Evolutionary conservation across 1,139 yeast species (phyloP).

Genomic region (Yamadazyma atmosphaerica): DNA sequence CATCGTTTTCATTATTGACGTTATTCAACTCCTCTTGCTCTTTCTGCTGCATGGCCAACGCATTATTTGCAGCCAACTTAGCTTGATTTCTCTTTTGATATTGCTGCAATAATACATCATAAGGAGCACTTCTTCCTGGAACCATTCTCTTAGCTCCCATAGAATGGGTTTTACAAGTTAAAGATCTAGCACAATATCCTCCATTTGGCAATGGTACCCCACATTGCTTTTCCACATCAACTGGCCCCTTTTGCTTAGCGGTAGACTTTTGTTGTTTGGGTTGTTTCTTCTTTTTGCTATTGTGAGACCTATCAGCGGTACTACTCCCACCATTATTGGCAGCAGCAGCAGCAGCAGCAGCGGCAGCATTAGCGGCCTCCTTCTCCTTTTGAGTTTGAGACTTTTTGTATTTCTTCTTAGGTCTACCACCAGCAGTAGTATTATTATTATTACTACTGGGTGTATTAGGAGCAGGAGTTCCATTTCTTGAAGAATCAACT

Average conservation of each 20-base stretch:
- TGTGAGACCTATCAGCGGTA: constrained; percentile 6
- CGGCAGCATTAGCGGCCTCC: constrained; percentile 50
- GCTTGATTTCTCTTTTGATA: constrained; percentile 94
- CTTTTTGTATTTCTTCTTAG: constrained; percentile 49
- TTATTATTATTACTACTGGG: constrained; percentile 12
- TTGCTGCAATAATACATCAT: constrained; percentile 82
- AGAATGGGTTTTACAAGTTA: constrained; percentile 96
- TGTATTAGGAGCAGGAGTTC: constrained; percentile 38
- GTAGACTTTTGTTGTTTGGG: constrained; percentile 54
- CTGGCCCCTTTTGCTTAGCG: constrained; percentile 59
- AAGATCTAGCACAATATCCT: constrained; percentile 89
- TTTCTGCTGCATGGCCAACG: constrained; percentile 57
- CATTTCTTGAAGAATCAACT: constrained; percentile 41
- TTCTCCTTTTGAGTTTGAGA: constrained; percentile 46
- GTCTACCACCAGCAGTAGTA: constrained; percentile 23
- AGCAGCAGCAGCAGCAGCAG: constrained; percentile 41
- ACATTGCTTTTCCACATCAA: constrained; percentile 93
- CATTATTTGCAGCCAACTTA: constrained; percentile 79
- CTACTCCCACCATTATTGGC: constrained; percentile 10
- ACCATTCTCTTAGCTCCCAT: constrained; percentile 98
- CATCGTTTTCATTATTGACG: constrained; percentile 22
- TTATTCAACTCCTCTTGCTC: constrained; percentile 46
- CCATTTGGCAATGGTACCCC: constrained; percentile 94
- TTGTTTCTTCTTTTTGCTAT: constrained; percentile 37
- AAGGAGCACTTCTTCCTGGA: constrained; percentile 88